Percentiles rank a stretch among this genome's conserved stretches.
phyloP scores from a whole-genome alignment of 306 rosid genomes.

The Morella rubra region DNA sequence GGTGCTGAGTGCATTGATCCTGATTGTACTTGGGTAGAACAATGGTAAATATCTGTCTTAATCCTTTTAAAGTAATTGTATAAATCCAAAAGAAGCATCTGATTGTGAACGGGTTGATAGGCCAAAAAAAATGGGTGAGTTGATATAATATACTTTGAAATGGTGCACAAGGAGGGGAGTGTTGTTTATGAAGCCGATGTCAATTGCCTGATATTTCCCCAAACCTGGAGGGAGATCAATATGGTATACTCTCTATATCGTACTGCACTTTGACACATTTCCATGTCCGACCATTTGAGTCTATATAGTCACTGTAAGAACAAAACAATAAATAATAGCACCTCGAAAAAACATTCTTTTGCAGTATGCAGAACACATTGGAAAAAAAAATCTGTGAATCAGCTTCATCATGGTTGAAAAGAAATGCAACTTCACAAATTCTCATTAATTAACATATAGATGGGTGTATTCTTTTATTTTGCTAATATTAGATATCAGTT shows the following conservation, averaged over 20 bases:
- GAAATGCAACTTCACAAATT: background rate
- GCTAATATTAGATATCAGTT: background rate
- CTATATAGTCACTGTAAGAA: background rate
- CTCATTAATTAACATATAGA: background rate
- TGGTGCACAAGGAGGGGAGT: background rate
- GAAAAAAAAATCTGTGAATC: background rate
- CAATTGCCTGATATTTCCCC: too few relatives aligned
- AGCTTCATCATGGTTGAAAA: background rate
- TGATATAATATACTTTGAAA: too few relatives aligned
- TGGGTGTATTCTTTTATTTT: background rate
- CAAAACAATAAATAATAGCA: background rate
- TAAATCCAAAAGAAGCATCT: too few relatives aligned
- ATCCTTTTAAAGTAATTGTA: background rate
- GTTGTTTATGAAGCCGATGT: background rate
- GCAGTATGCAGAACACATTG: background rate
- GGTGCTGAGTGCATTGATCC: constrained; percentile 98
- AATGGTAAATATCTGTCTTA: constrained; percentile 60
- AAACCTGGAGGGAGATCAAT: background rate
- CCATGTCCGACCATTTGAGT: background rate
- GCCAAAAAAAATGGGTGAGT: too few relatives aligned
- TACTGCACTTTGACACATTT: background rate
- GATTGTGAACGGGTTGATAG: too few relatives aligned
- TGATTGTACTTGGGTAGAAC: constrained; percentile 93
- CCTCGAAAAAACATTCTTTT: too few relatives aligned
- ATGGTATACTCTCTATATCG: background rate